Evolutionary conservation across 2,329 filamentous ascomycete genomes (phyloP), one percentile per base, ranked within the genome.

Genomic region (Tolypocladium amazonense): DNA sequence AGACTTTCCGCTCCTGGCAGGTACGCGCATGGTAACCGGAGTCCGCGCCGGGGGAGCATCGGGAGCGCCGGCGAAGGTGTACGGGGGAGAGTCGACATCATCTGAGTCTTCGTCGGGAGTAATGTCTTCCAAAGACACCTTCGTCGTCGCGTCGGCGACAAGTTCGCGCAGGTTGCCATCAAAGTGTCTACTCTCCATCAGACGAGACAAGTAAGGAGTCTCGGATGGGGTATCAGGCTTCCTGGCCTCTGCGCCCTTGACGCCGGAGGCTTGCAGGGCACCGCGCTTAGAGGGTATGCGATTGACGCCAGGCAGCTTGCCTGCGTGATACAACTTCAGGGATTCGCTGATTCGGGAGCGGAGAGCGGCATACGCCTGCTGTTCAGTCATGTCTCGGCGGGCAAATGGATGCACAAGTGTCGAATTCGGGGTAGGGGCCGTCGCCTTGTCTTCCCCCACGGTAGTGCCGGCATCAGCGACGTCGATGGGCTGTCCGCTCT

Each of bases 401-500:
- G 71, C 68, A 65, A 75, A 67, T 14, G 72, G 72, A 58, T 75
- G 73, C 50, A 75, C 72, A 39, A 65, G 62, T 38, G 59, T 41
- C 37, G 60, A 59, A n/a, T 56, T 58, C 14, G 59, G 50, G 14
- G 62, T 39, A 35, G 62, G 58, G 39, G 61, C 56, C 15, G 66
- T 56, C 25, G 65, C 54, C 58, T 68, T 69, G 56, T 69, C 68
- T 43, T 72, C 70, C 45, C 62, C 65, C 45, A 56, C 59, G 39
- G 58, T 47, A 50, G 62, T 56, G 37, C 63, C 60, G 30, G 60
- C 61, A 56, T 71, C 66, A 2, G 65, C 60, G 11, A 64, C 63
- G 25, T 96, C 89, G 61, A 96, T 85, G 15, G 88, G 85, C 65
- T 92, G 87, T 58, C 94, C 94, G 66, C 91, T 95, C 61, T 89